phyloP scores from a whole-genome alignment of 768 basidiomycete genomes.

The Hortiboletus flavorubellus region DNA sequence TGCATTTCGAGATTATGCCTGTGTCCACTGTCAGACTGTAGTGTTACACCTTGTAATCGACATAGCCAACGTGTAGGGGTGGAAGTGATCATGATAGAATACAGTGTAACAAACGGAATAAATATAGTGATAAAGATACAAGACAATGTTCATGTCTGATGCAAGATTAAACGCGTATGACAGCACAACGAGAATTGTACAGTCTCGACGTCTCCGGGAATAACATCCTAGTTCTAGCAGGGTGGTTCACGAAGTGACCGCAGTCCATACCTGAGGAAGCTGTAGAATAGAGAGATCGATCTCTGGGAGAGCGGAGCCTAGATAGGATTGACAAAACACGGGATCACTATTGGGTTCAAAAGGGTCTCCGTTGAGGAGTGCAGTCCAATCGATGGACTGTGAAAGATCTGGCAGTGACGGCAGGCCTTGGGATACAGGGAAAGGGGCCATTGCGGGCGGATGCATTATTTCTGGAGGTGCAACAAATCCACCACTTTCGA shows the following conservation, averaged over 20 bases:
- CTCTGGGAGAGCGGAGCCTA: neutral
- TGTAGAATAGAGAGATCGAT: conserved; percentile 11
- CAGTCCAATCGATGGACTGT: conserved; percentile 11
- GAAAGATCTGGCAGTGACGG: neutral
- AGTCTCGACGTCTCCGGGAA: neutral
- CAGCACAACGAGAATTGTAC: neutral
- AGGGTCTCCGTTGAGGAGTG: neutral
- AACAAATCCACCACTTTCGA: neutral
- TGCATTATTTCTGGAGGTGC: neutral
- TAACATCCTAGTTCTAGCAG: neutral
- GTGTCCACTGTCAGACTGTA: neutral
- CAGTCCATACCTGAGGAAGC: neutral
- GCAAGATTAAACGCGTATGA: neutral
- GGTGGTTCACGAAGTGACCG: neutral
- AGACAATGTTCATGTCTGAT: neutral
- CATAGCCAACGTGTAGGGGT: no score
- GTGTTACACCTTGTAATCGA: no score
- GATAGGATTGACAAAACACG: neutral
- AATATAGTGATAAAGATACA: neutral
- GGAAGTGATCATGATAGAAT: neutral
- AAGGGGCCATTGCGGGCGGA: neutral
- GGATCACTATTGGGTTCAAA: neutral
- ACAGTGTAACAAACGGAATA: neutral
- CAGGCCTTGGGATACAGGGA: neutral
- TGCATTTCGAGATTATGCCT: no score